Conservation (phyloP, 2,329 filamentous ascomycete species). For the Cadophora luteo-olivacea region DNA sequence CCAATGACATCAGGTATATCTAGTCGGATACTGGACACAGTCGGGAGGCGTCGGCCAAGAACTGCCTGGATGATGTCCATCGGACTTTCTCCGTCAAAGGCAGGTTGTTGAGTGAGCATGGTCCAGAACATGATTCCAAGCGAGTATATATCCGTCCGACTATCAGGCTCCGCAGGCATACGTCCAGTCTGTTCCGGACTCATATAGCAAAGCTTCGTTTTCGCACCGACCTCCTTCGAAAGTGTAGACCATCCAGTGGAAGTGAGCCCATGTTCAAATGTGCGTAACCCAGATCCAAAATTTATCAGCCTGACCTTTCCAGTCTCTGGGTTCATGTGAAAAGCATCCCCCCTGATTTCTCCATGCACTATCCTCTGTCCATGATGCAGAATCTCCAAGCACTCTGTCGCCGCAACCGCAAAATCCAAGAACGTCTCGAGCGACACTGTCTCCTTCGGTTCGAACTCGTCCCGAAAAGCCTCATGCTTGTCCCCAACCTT, state of each 20-base stretch:
- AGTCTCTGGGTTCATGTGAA: slow-evolving; percentile 79
- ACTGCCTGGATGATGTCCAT: slow-evolving; percentile 93
- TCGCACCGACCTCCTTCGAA: slow-evolving; percentile 83
- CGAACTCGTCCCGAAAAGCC: slow-evolving; percentile 44
- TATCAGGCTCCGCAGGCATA: slow-evolving; percentile 90
- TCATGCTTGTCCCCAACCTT: slow-evolving; percentile 57
- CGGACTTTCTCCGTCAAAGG: slow-evolving; percentile 80
- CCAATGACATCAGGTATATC: slow-evolving; percentile 86
- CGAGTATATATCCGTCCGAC: slow-evolving; percentile 91
- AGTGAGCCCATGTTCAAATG: slow-evolving; percentile 87
- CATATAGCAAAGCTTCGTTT: slow-evolving; percentile 89
- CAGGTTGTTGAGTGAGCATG: slow-evolving; percentile 78
- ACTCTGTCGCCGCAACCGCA: slow-evolving; percentile 85
- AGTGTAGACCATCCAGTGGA: slow-evolving; percentile 87
- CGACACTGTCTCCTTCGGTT: slow-evolving; percentile 66
- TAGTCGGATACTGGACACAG: slow-evolving; percentile 76
- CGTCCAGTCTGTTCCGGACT: slow-evolving; percentile 94
- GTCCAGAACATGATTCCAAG: slow-evolving; percentile 90
- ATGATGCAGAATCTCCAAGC: slow-evolving; percentile 90
- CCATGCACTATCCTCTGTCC: slow-evolving; percentile 86
- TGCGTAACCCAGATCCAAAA: slow-evolving; percentile 84
- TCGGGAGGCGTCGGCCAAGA: slow-evolving; percentile 77
- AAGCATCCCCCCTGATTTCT: slow-evolving; percentile 88
- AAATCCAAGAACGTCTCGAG: slow-evolving; percentile 86
- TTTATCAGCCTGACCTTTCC: slow-evolving; percentile 80